Evolutionary conservation across 2,329 filamentous ascomycete genomes (phyloP).

Genomic region (Penicillium sp.): DNA sequence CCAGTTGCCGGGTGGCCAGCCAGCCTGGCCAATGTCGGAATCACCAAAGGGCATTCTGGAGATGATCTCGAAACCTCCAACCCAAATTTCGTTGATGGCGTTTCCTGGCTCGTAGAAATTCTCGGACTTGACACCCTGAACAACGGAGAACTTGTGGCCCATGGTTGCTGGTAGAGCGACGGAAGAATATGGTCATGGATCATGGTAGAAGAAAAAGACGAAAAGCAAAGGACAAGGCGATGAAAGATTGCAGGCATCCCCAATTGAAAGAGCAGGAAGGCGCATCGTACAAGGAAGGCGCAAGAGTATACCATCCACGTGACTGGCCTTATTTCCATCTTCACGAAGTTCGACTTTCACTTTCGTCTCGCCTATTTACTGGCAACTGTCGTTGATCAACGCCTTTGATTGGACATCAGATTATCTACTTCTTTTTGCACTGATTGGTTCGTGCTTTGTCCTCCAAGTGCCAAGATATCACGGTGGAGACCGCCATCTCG

Average conservation of each 20-base stretch:
- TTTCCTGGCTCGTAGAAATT: slow-evolving; percentile 41
- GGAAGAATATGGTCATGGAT: neutral
- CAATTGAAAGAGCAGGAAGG: neutral
- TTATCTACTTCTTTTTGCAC: neutral
- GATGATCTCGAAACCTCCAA: slow-evolving; percentile 40
- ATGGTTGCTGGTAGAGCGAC: slow-evolving; percentile 18
- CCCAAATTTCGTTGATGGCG: slow-evolving; percentile 43
- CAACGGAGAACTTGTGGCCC: slow-evolving; percentile 39
- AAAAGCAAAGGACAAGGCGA: neutral
- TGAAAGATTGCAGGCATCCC: neutral
- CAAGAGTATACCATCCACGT: neutral
- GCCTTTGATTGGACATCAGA: neutral
- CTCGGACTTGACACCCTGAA: slow-evolving; percentile 38
- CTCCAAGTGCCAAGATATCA: slow-evolving; percentile 3
- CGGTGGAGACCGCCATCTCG: slow-evolving; percentile 2
- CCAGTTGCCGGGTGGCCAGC: slow-evolving; percentile 34
- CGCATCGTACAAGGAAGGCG: neutral
- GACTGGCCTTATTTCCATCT: neutral
- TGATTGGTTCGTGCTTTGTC: neutral
- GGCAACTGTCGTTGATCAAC: neutral
- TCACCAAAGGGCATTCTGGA: slow-evolving; percentile 44
- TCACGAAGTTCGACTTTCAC: no score
- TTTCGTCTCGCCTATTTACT: neutral
- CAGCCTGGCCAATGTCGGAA: slow-evolving; percentile 41
- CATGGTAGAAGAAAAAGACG: neutral